Percentiles rank a stretch among this genome's conserved stretches.
phyloP scores from a whole-genome alignment of 306 rosid species.

The Dryas alaskensis region DNA sequence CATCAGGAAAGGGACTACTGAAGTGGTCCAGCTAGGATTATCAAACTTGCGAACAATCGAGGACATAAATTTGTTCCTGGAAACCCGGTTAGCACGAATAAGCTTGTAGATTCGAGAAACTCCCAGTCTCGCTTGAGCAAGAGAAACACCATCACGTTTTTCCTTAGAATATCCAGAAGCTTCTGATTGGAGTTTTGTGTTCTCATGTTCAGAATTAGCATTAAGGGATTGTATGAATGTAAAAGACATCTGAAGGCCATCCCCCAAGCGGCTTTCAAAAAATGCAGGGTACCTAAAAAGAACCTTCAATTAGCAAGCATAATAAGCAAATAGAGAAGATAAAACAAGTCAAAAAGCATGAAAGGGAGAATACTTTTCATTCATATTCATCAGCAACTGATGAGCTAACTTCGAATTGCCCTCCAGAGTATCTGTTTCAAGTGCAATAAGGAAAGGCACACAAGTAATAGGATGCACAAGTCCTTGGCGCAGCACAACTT shows the following conservation, averaged over 20 bases:
- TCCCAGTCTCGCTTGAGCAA: slow-evolving; percentile 88
- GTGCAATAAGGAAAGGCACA: slow-evolving; percentile 96
- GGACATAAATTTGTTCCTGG: slow-evolving; percentile 94
- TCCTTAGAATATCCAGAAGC: slow-evolving; percentile 52
- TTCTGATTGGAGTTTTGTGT: slow-evolving; percentile 49
- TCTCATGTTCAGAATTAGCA: slow-evolving; percentile 44
- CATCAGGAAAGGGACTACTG: slow-evolving; percentile 76
- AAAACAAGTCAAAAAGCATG: slow-evolving; percentile 16
- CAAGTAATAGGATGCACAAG: slow-evolving; percentile 99
- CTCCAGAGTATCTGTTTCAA: slow-evolving; percentile 91
- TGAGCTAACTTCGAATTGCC: slow-evolving; percentile 85
- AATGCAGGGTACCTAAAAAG: slow-evolving; percentile 93
- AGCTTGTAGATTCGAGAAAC: slow-evolving; percentile 99
- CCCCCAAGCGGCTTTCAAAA: slow-evolving; percentile 96
- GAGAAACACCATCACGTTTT: slow-evolving; percentile 57
- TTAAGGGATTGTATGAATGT: slow-evolving; percentile 67
- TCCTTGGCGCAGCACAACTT: slow-evolving; percentile 96
- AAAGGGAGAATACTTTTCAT: slow-evolving; percentile 69
- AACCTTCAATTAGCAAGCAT: slow-evolving; percentile 32
- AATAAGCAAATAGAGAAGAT: slow-evolving; percentile 21
- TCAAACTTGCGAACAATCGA: slow-evolving; percentile 93
- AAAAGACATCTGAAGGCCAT: slow-evolving; percentile 97
- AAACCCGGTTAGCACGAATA: slow-evolving; percentile 77
- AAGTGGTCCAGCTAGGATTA: slow-evolving; percentile 58
- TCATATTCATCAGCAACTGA: slow-evolving; percentile 91